Conservation (phyloP, 495 filamentous ascomycete species). For the Usnea hakonensis region DNA sequence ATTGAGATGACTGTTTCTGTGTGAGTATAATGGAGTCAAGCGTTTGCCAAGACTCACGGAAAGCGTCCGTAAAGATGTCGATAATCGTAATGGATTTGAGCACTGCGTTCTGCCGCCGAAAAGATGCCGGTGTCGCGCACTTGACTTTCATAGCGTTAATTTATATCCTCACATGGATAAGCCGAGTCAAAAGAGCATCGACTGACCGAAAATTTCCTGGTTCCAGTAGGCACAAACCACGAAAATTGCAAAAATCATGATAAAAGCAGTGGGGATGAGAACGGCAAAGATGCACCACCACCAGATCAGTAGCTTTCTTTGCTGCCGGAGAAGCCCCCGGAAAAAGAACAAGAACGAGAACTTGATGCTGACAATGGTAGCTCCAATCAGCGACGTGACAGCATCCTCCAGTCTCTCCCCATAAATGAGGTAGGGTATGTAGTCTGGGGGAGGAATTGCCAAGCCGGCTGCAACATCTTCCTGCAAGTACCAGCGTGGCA, state of each 20-base stretch:
- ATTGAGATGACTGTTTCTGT: conserved; percentile 8
- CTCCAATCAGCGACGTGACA: not conserved
- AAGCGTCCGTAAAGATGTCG: not conserved
- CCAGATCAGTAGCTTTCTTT: not conserved
- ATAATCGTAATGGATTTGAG: not conserved
- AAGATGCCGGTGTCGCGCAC: not conserved
- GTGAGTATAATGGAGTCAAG: not conserved
- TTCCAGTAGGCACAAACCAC: not conserved
- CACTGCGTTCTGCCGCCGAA: not conserved
- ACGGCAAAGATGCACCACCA: conserved; percentile 8
- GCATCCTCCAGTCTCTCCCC: conserved; percentile 1
- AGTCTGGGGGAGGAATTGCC: not conserved
- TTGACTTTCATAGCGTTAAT: not conserved
- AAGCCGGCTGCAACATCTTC: not conserved
- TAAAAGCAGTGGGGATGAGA: not conserved
- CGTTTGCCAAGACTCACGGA: not conserved
- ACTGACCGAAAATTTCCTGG: not conserved
- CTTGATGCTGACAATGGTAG: conserved; percentile 15
- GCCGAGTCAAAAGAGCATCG: not conserved
- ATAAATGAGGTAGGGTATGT: not conserved
- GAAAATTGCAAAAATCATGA: not conserved
- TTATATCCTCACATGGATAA: not conserved
- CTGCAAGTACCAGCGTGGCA: not conserved
- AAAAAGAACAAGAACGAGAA: conserved; percentile 18
- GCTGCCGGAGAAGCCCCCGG: conserved; percentile 2